phyloP scores from a whole-genome alignment of 306 rosid species.

The Pueraria montana region DNA sequence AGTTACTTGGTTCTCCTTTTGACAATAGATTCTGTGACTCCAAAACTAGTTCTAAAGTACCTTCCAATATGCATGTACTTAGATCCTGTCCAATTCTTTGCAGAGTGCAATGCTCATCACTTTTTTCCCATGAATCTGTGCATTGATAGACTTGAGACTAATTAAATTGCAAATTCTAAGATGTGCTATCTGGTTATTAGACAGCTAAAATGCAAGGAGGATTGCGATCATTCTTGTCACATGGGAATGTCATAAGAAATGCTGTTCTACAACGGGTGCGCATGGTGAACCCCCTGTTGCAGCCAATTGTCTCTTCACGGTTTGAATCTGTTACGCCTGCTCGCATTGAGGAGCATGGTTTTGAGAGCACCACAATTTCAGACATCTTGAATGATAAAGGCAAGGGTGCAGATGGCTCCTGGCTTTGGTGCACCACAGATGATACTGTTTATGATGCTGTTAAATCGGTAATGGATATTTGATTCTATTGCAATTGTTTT shows the following conservation, averaged over 20 bases:
- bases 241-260: constrained; percentile 72
- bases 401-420: constrained; percentile 95
- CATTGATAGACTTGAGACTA: constrained; percentile 5
- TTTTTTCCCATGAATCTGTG: constrained; percentile 28
- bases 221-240: constrained; percentile 64
- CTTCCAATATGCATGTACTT: not conserved
- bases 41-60: constrained; percentile 20
- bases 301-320: constrained; percentile 72
- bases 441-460: constrained; percentile 98
- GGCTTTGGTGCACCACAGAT: constrained; percentile 99
- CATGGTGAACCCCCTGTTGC: constrained; percentile 77
- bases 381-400: constrained; percentile 86
- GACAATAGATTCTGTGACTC: not conserved
- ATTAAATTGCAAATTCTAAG: constrained; percentile 16
- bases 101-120: not conserved
- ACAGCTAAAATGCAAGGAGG: constrained; percentile 88
- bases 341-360: constrained; percentile 93
- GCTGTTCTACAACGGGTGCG: constrained; percentile 84
- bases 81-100: constrained; percentile 30
- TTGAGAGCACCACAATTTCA: constrained; percentile 90
- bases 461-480: constrained; percentile 78
- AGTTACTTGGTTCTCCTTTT: constrained; percentile 25
- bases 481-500: constrained; percentile 19
- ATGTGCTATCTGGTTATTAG: constrained; percentile 43
- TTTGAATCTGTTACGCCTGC: constrained; percentile 68